Base-by-base conservation (phyloP, 1,284 basidiomycete species). In the Rhodotorula sp. region DNA sequence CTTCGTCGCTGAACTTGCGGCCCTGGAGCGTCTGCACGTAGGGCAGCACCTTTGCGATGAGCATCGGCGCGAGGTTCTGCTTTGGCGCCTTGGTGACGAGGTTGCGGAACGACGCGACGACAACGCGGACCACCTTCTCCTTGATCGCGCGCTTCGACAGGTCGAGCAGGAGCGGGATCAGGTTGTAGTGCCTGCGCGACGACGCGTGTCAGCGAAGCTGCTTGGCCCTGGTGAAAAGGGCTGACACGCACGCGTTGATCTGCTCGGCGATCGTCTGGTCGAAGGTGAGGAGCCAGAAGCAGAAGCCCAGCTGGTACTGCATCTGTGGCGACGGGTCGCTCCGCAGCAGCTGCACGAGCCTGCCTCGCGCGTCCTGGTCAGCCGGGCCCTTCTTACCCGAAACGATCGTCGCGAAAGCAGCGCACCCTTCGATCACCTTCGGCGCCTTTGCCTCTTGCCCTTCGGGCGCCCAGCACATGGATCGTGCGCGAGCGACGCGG, bases 101-200 rank as follows among this genome's bases (percentile, higher is more conserved):
- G 81, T 98, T 98, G 91, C 90, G 85, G 84, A 97, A 91, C 0
- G 94, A 95, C 12, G 96, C 92, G 16, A 97, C 86, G 64, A 96
- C 89, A n/a, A 99, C 91, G 25, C 96, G 89, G 72, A 93, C 91
- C 44, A 99, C 93, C 82, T 99, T 99, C 83, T 99, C 96, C 83
- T 99, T 99, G 56, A 92, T 91, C 1, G 95, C 95, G 25, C 84
- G 87, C 81, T 95, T 92, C 4, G 93, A 93, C 45, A 94, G 88
- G 56, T 91, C 88, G 52, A 90, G 89, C 50, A 99, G 86, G 25
- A 93, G 83, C n/a, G 93, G 90, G 75, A 97, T 89, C 55, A 97
- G 86, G 78, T 95, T 91, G 80, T 90, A 95, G 82, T 90, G 91
- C 84, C 91, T 94, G 77, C 9, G n/a, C 2, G 46, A 17, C 49